A percentile compares a stretch with the other conserved stretches of the same genome.
These are phyloP conservation scores for Boletus huronensis DNA, from an alignment of 768 basidiomycete species.

Conservation along the genomic window DNA sequence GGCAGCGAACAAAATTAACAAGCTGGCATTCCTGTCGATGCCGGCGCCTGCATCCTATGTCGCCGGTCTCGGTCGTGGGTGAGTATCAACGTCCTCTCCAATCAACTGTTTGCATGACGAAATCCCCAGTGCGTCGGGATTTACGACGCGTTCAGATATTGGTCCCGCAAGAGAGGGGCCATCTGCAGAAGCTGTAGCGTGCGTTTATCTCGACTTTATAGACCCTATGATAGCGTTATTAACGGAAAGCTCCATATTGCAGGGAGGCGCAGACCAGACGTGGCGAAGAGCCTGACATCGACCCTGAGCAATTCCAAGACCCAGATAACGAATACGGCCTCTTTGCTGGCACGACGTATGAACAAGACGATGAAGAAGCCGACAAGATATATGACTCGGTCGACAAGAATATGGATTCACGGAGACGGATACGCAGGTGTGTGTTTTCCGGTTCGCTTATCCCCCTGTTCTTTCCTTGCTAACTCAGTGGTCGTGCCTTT, in stretches of 20 bases:
- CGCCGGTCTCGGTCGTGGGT: constrained; percentile 98
- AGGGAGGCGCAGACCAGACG: constrained; percentile 85
- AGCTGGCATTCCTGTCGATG: constrained; percentile 86
- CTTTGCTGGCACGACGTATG: constrained; percentile 94
- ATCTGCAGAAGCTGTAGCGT: constrained; percentile 88
- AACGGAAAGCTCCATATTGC: not conserved
- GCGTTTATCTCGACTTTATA: constrained; percentile 28
- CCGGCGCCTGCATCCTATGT: constrained; percentile 96
- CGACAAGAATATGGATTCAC: constrained; percentile 84
- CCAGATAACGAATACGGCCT: constrained; percentile 97
- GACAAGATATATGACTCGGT: constrained; percentile 94
- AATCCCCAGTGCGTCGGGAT: constrained; percentile 78
- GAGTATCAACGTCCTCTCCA: constrained; percentile 26
- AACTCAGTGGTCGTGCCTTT: not conserved
- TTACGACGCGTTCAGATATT: constrained; percentile 98
- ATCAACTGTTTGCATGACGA: constrained; percentile 9
- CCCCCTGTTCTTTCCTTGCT: not conserved
- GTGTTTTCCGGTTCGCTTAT: constrained; percentile 45
- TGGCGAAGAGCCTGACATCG: constrained; percentile 84
- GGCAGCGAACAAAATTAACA: constrained; percentile 64
- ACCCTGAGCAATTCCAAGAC: constrained; percentile 91
- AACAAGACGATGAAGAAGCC: constrained; percentile 96
- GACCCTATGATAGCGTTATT: not conserved
- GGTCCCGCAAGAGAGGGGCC: constrained; percentile 96
- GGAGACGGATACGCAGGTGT: constrained; percentile 75